Base-by-base conservation (phyloP, 1,284 basidiomycete species). In the Gymnopus androsaceus region DNA sequence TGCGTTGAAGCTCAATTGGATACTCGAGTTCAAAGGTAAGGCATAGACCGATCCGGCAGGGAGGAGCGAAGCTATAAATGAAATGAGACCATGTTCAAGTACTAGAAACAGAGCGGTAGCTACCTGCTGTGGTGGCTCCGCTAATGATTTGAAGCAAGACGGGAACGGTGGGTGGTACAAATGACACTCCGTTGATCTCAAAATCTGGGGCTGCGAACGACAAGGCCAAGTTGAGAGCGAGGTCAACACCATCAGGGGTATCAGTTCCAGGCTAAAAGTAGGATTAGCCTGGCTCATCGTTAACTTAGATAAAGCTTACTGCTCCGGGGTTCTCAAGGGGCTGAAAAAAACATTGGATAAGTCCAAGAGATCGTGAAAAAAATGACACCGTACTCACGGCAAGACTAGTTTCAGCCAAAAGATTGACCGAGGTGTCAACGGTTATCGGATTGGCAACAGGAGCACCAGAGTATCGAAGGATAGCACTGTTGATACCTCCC, bases 391-490 rank as follows among this genome's bases (percentile, higher is more conserved):
- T 19, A 46, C 56, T 54, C 37, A 58, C 56, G 15, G 28, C 17
- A 33, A 68, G 51, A 52, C 65, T 54, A 1, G 61, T 62, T 59
- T 72, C 72, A 27, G 61, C 51, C 54, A 70, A 47, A 2, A 59
- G 53, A 27, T 59, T 58, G 12, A 38, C 45, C 25, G 54, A 46
- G 33, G 49, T 37, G 25, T 36, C 48, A 37, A 49, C 54, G 3
- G 54, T 52, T 3, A 64, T 67, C 0, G 73, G 72, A 4, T 73
- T 72, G 8, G 66, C 70, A 19, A 54, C 64, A 52, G 66, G 61
- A 3, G 76, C 75, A 14, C 71, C 69, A n/a, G 55, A 56, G 55
- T 78, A 78, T 17, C 75, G 74, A 6, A 80, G 64, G 49, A 79
- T 76, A 3, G 75, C 78, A 31, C 72, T 74, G 56, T 76, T 76